A percentile compares a stretch with the other conserved stretches of the same genome.
phyloP scores from a whole-genome alignment of 139 green algal species.

The Chlamydomonas urium region DNA sequence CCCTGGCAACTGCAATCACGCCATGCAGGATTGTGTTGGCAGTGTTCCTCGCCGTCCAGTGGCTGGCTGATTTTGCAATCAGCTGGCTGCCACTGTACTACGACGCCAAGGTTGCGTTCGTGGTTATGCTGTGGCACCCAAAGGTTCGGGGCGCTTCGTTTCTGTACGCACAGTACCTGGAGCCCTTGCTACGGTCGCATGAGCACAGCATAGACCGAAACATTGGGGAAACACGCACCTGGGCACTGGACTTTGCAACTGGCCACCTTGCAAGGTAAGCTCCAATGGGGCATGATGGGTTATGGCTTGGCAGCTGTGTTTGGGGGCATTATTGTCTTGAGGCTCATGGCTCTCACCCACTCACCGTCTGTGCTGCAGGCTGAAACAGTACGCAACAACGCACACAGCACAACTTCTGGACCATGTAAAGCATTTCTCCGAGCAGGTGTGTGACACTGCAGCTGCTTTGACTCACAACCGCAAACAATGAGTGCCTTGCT shows the following conservation, averaged over 20 bases:
- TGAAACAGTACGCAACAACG: no score
- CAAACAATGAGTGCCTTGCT: no score
- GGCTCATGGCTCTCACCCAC: no score
- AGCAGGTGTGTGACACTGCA: no score
- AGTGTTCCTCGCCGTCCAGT: not conserved
- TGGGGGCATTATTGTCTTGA: no score
- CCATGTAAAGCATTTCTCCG: no score
- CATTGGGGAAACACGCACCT: not conserved
- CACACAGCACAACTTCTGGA: no score
- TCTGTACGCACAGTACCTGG: conserved; percentile 34
- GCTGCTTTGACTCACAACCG: no score
- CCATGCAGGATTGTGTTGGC: conserved; percentile 10
- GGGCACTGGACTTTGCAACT: not conserved
- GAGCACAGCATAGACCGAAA: conserved; percentile 6
- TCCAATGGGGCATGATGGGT: not conserved
- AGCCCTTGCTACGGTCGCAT: conserved; percentile 16
- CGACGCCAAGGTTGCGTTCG: conserved; percentile 38
- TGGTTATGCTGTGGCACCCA: conserved; percentile 49
- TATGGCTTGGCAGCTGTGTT: no score
- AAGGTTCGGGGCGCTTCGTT: conserved; percentile 31
- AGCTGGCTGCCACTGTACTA: conserved; percentile 42
- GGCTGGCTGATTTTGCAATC: conserved; percentile 5
- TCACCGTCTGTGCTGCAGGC: no score
- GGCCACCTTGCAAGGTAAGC: not conserved
- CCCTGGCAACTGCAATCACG: no score